A percentile compares a stretch with the other conserved stretches of the same genome.
Evolutionary conservation across 768 basidiomycete genomes (phyloP).

Genomic region (Suillus americanus): DNA sequence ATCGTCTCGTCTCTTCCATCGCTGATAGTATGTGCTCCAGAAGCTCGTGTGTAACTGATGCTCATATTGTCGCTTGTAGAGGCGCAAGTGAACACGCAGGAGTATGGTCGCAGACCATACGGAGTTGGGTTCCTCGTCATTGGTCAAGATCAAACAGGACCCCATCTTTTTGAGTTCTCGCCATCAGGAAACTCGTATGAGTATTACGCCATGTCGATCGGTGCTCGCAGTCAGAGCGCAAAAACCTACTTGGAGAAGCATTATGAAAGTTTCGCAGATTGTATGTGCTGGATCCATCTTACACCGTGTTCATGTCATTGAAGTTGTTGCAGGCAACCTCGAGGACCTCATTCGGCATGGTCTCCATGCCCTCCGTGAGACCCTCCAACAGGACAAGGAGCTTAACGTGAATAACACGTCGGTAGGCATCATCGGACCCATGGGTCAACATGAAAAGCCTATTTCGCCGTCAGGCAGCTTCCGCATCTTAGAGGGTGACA

Average conservation of each 20-base stretch:
- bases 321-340: conserved; percentile 56
- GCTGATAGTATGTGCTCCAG: conserved; percentile 78
- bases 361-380: conserved; percentile 91
- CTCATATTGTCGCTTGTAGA: conserved; percentile 46
- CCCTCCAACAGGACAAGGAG: conserved; percentile 97
- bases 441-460: conserved; percentile 56
- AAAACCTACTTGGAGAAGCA: conserved; percentile 98
- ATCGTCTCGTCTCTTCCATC: conserved; percentile 88
- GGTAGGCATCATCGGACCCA: conserved; percentile 86
- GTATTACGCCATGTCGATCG: conserved; percentile 98
- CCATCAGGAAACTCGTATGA: conserved; percentile 97
- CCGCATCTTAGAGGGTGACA: conserved; percentile 85
- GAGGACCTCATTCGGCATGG: conserved; percentile 92
- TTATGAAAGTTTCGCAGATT: conserved; percentile 82
- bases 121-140: conserved; percentile 99
- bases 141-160: conserved; percentile 93
- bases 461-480: conserved; percentile 61
- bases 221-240: conserved; percentile 95
- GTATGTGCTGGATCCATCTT: conserved; percentile 46
- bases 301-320: neutral
- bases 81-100: conserved; percentile 98
- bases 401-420: conserved; percentile 92
- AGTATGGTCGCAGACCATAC: conserved; percentile 95
- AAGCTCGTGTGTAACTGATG: neutral
- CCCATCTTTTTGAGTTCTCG: conserved; percentile 97